Percentiles rank a stretch among this genome's conserved stretches.
These are phyloP conservation scores for Sarocladiaceae sp. DNA, from an alignment of 2,329 filamentous ascomycete genomes.

Conservation along the genomic window DNA sequence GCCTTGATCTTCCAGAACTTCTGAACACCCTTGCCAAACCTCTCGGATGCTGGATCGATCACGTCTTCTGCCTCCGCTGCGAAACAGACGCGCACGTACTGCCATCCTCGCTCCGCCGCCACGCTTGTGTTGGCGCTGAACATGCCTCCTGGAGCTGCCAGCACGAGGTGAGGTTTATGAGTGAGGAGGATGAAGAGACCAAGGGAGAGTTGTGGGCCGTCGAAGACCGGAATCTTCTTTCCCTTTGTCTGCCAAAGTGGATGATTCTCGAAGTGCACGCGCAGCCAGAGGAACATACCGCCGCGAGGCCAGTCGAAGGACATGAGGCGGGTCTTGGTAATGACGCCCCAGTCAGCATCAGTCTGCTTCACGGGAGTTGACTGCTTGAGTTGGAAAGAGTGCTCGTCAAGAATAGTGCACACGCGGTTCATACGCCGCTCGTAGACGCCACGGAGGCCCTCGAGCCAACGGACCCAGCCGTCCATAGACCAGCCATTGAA, in stretches of 20 bases:
- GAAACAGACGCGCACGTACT: slow-evolving; percentile 75
- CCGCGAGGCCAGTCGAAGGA: slow-evolving; percentile 75
- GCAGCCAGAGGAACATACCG: slow-evolving; percentile 90
- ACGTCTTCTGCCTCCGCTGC: slow-evolving; percentile 72
- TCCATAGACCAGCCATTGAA: slow-evolving; percentile 66
- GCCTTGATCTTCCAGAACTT: slow-evolving; percentile 73
- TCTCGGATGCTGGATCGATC: slow-evolving; percentile 52
- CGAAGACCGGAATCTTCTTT: slow-evolving; percentile 33
- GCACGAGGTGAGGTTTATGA: slow-evolving; percentile 59
- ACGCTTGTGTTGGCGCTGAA: slow-evolving; percentile 65
- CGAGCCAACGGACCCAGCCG: slow-evolving; percentile 89
- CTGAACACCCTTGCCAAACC: slow-evolving; percentile 62
- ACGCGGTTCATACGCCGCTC: slow-evolving; percentile 78
- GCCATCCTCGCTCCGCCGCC: slow-evolving; percentile 53
- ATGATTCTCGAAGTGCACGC: slow-evolving; percentile 64
- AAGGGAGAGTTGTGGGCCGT: slow-evolving; percentile 48
- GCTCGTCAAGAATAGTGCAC: slow-evolving; percentile 65
- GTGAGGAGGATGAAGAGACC: slow-evolving; percentile 70
- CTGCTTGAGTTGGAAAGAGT: slow-evolving; percentile 59
- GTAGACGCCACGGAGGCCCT: slow-evolving; percentile 75
- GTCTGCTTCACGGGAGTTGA: slow-evolving; percentile 37
- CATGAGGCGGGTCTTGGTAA: slow-evolving; percentile 68
- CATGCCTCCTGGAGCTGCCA: slow-evolving; percentile 65
- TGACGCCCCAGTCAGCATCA: slow-evolving; percentile 63
- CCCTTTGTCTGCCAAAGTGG: slow-evolving; percentile 50